These are phyloP conservation scores for Beauveria asiatica DNA, from an alignment of 2,329 filamentous ascomycete genomes.

Conservation along the genomic window DNA sequence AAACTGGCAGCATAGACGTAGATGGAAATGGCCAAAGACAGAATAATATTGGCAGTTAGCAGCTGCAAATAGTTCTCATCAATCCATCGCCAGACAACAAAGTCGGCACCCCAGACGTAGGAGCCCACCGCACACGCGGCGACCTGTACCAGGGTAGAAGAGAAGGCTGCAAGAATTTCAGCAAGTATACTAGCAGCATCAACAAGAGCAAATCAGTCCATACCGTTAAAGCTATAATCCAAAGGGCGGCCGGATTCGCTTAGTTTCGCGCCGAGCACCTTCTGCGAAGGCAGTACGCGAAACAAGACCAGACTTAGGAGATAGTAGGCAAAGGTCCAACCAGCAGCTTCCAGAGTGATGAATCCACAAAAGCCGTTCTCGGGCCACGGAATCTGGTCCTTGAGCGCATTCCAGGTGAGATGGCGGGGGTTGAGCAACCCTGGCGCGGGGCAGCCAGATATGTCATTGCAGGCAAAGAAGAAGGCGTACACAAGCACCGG, in stretches of 20 bases:
- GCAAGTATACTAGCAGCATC: accelerated
- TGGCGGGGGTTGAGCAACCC: slow-evolving; percentile 61
- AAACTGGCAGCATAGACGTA: slow-evolving; percentile 76
- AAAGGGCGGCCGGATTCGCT: slow-evolving; percentile 55
- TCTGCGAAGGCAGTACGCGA: slow-evolving; percentile 61
- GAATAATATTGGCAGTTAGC: slow-evolving; percentile 69
- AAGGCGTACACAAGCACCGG: slow-evolving; percentile 66
- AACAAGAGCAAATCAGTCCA: slow-evolving; percentile 9
- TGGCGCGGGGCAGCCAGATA: slow-evolving; percentile 76
- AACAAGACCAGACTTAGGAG: slow-evolving; percentile 63
- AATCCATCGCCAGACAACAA: slow-evolving; percentile 81
- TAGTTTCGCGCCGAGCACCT: slow-evolving; percentile 59
- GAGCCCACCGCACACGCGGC: slow-evolving; percentile 62
- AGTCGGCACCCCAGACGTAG: slow-evolving; percentile 63
- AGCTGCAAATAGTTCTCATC: slow-evolving; percentile 80
- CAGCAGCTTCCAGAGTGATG: slow-evolving; percentile 55
- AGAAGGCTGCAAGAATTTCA: slow-evolving; percentile 47
- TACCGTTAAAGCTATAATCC: slow-evolving; percentile 71
- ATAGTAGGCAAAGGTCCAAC: slow-evolving; percentile 68
- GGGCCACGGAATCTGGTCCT: slow-evolving; percentile 70
- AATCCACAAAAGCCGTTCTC: slow-evolving; percentile 57
- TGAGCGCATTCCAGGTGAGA: slow-evolving; percentile 59
- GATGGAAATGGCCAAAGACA: slow-evolving; percentile 60
- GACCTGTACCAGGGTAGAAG: slow-evolving; percentile 62
- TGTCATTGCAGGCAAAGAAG: slow-evolving; percentile 77